Evolutionary conservation across 768 basidiomycete species (phyloP).

Genomic region (Tylopilus intermedius): DNA sequence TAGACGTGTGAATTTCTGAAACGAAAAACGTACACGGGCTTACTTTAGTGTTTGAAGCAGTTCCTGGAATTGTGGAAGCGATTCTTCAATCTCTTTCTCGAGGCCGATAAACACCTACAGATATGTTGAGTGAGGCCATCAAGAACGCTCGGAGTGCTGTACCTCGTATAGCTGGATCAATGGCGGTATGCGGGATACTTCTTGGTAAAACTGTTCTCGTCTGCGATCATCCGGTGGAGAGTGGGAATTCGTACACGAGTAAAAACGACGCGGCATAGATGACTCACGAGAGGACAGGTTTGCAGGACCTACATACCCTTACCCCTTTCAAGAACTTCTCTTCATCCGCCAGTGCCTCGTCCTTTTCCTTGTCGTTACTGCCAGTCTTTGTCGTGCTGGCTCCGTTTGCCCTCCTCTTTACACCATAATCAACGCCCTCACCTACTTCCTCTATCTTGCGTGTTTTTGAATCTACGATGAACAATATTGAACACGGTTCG

Average conservation of each 20-base stretch:
- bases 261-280: constrained; percentile 7
- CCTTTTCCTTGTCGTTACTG: constrained; percentile 35
- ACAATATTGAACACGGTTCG: constrained; percentile 70
- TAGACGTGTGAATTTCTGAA: constrained; percentile 1
- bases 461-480: constrained; percentile 78
- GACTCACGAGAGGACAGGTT: constrained; percentile 71
- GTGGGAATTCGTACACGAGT: background rate
- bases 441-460: constrained; percentile 78
- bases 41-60: constrained; percentile 68
- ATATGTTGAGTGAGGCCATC: background rate
- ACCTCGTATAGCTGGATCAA: constrained; percentile 74
- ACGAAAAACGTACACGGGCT: constrained; percentile 4
- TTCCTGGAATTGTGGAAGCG: constrained; percentile 86
- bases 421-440: constrained; percentile 82
- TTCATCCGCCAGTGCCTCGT: constrained; percentile 47
- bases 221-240: constrained; percentile 33
- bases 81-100: constrained; percentile 87
- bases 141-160: constrained; percentile 7
- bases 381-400: constrained; percentile 7
- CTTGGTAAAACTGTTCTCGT: constrained; percentile 74
- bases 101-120: constrained; percentile 61
- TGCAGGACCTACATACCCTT: constrained; percentile 80
- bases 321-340: constrained; percentile 88
- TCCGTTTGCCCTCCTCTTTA: constrained; percentile 42
- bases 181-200: constrained; percentile 51